A percentile compares a stretch with the other conserved stretches of the same genome.
Evolutionary conservation across 73 alveolate species (phyloP).

Genomic region (Paramecium biaurelia): DNA sequence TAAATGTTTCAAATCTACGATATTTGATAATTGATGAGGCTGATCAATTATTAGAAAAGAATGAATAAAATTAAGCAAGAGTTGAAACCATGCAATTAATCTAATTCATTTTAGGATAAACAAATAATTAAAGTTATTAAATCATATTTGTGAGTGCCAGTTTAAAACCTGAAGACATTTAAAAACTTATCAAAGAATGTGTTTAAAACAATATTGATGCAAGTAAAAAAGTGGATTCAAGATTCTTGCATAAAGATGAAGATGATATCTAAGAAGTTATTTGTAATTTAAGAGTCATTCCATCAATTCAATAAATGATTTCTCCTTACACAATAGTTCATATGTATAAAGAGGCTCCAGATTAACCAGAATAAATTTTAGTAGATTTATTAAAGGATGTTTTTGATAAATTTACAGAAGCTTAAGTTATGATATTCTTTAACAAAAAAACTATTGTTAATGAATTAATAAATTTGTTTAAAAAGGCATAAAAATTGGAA

Average conservation of each 20-base stretch:
- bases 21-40: slow-evolving; percentile 43
- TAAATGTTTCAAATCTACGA: neutral
- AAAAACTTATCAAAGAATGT: neutral
- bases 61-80: slow-evolving; percentile 26
- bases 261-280: neutral
- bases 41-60: neutral
- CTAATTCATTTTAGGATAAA: slow-evolving; percentile 4
- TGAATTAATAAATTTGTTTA: neutral
- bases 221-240: neutral
- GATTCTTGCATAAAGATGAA: neutral
- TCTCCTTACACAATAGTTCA: slow-evolving; percentile 37
- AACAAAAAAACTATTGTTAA: neutral
- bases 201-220: neutral
- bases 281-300: neutral
- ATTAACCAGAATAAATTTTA: neutral
- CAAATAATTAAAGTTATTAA: neutral
- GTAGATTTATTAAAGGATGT: neutral
- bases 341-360: neutral
- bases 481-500: neutral
- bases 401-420: slow-evolving; percentile 12
- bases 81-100: neutral
- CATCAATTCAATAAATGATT: neutral
- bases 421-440: slow-evolving; percentile 37
- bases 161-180: neutral
- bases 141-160: slow-evolving; percentile 45